Percentiles rank a stretch among this genome's conserved stretches.
Evolutionary conservation across 148 eudicot species (phyloP).

Genomic region (Hydrangea macrophylla): DNA sequence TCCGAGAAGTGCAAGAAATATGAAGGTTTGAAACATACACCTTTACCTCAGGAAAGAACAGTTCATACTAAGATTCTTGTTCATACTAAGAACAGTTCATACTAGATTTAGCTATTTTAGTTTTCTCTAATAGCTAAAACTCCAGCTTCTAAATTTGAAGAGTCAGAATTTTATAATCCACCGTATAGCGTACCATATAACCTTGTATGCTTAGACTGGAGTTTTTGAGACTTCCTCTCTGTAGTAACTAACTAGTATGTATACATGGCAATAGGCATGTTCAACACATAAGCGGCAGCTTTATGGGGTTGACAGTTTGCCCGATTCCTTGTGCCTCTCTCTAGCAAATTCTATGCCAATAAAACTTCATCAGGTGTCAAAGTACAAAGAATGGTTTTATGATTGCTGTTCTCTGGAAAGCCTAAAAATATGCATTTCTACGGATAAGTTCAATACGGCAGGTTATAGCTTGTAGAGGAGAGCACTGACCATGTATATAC

Average conservation of each 20-base stretch:
- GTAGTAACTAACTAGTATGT: neutral
- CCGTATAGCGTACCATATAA: neutral
- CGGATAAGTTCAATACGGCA: neutral
- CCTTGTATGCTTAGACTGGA: neutral
- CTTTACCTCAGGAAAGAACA: no score
- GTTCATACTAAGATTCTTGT: no score
- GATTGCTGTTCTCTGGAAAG: constrained; percentile 17
- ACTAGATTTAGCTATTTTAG: no score
- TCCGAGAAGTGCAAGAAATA: no score
- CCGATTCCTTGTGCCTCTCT: constrained; percentile 4
- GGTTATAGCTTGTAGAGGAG: neutral
- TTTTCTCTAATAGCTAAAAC: no score
- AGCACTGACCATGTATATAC: neutral
- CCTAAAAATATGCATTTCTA: neutral
- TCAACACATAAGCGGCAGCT: neutral
- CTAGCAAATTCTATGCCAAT: neutral
- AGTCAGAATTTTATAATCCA: neutral
- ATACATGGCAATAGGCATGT: neutral
- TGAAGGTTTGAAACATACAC: no score
- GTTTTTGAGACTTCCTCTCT: neutral
- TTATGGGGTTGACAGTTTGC: neutral
- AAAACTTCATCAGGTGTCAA: neutral
- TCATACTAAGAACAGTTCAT: no score
- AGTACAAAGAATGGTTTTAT: constrained; percentile 2
- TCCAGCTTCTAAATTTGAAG: neutral